These are phyloP conservation scores for Turnera subulata DNA, from an alignment of 345 rosid genomes.

Conservation along the genomic window DNA sequence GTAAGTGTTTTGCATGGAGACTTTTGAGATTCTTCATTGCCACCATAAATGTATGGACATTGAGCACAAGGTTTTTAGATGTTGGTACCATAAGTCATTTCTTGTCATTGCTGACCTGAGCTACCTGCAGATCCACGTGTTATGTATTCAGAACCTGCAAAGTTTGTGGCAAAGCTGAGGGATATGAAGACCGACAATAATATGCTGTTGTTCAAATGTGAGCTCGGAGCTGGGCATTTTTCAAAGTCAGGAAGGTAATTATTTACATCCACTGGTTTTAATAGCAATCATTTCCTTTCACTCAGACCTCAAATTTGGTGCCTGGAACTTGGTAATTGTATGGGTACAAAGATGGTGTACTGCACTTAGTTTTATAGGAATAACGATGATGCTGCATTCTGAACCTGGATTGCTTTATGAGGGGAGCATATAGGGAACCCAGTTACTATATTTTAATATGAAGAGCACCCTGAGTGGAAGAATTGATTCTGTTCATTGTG, in stretches of 20 bases:
- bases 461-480: too few relatives aligned
- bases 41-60: not conserved
- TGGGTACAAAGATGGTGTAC: not conserved
- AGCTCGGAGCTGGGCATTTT: constrained; percentile 91
- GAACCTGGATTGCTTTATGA: not conserved
- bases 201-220: constrained; percentile 73
- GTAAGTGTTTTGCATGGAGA: constrained; percentile 32
- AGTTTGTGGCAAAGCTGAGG: constrained; percentile 88
- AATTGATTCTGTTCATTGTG: too few relatives aligned
- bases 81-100: too few relatives aligned
- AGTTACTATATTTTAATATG: not conserved
- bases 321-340: not conserved
- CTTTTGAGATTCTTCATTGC: not conserved
- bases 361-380: not conserved
- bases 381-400: not conserved
- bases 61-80: not conserved
- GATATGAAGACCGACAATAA: constrained; percentile 75
- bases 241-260: constrained; percentile 91
- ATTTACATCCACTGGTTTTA: not conserved
- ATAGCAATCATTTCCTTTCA: not conserved
- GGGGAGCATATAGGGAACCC: not conserved
- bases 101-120: too few relatives aligned
- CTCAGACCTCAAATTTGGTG: not conserved
- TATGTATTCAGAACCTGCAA: constrained; percentile 88
- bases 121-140: constrained; percentile 72